Evolutionary conservation across 108 stramenopile genomes (phyloP), one percentile per base, ranked within the genome.

Genomic region (Skeletonema grethae): DNA sequence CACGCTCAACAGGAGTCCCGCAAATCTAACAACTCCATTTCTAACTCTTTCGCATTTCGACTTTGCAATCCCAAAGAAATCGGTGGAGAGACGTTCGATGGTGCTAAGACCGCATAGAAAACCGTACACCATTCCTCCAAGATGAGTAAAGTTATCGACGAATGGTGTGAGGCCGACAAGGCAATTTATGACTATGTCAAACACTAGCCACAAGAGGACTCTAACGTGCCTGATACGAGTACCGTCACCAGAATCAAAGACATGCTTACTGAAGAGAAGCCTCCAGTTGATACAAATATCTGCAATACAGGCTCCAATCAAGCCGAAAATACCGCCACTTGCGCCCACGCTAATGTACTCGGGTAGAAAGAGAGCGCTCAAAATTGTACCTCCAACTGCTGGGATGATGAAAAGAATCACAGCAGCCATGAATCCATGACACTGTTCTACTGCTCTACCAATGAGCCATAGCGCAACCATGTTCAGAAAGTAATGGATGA

Each of bases 401-500:
- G 95, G 84, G 59, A 94, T 68, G 18, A 96, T 56, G 72, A 96
- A 98, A 11, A 96, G 55, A 36, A 92, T 77, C 1, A 80, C 73
- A 29, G 94, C 82, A 34, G 70, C 82, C 39, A 72, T 59, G 65
- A 77, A 75, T 18, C 97, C 97, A 67, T 95, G 95, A n/a, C 82
- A 86, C 36, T 88, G 75, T 80, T 98, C 97, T n/a, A 97, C 76
- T 28, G 95, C 93, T 5, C 69, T 84, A 2, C 97, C 97, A 68
- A 98, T 84, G 72, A 95, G 95, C 73, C 85, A 85, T 45, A 97
- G 69, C 0, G 92, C 96, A 12, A 86, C 50, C 93, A 96, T 93
- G 81, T 99, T 99, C 69, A 96, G 79, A n/a, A 97, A 10, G 64
- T 91, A 94, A 69, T 99, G 98, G 9, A 99, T 82, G 39, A 99